These are phyloP conservation scores for Colletotrichum brevisporum DNA, from an alignment of 2,329 filamentous ascomycete species.

Conservation along the genomic window DNA sequence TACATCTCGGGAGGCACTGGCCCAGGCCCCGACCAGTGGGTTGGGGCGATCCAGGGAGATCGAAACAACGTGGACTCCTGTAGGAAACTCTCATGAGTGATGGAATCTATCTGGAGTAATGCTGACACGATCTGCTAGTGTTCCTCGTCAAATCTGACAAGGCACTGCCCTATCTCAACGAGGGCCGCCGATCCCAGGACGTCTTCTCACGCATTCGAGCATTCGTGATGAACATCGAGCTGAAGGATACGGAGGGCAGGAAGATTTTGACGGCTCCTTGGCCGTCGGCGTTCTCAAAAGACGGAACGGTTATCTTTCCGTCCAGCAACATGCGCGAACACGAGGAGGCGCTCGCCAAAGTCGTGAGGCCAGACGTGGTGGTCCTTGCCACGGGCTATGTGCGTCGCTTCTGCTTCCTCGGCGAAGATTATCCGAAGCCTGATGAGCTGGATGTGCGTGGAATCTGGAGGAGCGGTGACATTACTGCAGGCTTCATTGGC, in stretches of 20 bases:
- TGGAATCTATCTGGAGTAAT: too few species aligned
- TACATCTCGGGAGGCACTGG: conserved; percentile 60
- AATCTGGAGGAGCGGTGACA: conserved; percentile 61
- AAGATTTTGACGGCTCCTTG: conserved; percentile 61
- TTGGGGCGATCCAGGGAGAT: conserved; percentile 57
- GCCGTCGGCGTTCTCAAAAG: conserved; percentile 54
- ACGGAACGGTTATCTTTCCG: conserved; percentile 55
- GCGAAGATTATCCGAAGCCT: conserved; percentile 56
- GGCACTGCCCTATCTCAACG: conserved; percentile 59
- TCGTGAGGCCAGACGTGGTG: conserved; percentile 58
- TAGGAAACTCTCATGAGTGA: conserved; percentile 18
- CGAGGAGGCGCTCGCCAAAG: conserved; percentile 45
- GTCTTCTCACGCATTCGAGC: conserved; percentile 53
- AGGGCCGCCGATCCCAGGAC: conserved; percentile 50
- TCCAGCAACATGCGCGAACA: conserved; percentile 47
- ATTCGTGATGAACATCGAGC: conserved; percentile 55
- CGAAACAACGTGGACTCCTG: conserved; percentile 54
- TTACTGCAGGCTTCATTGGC: conserved; percentile 61
- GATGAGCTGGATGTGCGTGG: conserved; percentile 66
- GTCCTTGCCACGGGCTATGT: conserved; percentile 64
- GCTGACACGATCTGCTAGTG: conserved; percentile 46
- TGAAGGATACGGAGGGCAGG: conserved; percentile 54
- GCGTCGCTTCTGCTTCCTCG: conserved; percentile 57
- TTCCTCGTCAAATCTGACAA: conserved; percentile 60
- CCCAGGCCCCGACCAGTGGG: conserved; percentile 63